phyloP scores from a whole-genome alignment of 2,329 filamentous ascomycete genomes.

The Venturia pyrina region DNA sequence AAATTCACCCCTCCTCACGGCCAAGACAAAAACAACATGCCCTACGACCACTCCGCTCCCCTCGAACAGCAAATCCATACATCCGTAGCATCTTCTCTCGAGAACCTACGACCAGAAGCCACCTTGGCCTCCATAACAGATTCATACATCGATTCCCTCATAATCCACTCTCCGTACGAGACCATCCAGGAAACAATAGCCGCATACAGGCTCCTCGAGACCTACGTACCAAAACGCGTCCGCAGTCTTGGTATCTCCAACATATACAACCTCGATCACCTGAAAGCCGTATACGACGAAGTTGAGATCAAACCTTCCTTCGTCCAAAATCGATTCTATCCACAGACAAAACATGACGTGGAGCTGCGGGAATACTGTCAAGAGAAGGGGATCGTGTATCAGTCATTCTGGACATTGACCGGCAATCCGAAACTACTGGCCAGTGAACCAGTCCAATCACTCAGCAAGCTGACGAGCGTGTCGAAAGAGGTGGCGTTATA shows the following conservation, averaged over 20 bases:
- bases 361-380: constrained; percentile 48
- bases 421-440: constrained; percentile 44
- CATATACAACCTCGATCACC: constrained; percentile 42
- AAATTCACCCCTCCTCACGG: constrained; percentile 61
- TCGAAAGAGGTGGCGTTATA: constrained; percentile 43
- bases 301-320: constrained; percentile 46
- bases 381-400: constrained; percentile 43
- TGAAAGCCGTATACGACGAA: constrained; percentile 42
- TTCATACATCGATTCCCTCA: constrained; percentile 46
- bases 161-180: constrained; percentile 49
- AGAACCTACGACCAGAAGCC: constrained; percentile 40
- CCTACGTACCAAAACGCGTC: constrained; percentile 55
- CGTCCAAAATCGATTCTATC: constrained; percentile 68
- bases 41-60: constrained; percentile 50
- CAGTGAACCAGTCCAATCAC: constrained; percentile 35
- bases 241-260: constrained; percentile 69
- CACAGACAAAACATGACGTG: constrained; percentile 48
- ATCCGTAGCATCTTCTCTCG: constrained; percentile 57
- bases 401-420: constrained; percentile 53
- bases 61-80: constrained; percentile 55
- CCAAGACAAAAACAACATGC: constrained; percentile 51
- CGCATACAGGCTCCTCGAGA: constrained; percentile 57
- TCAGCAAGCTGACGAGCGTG: constrained; percentile 38
- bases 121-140: constrained; percentile 27
- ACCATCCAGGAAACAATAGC: constrained; percentile 44